Evolutionary conservation across 139 green algal species (phyloP), one percentile per base, ranked within the genome.

Genomic region (Astrephomene gubernaculifera): DNA sequence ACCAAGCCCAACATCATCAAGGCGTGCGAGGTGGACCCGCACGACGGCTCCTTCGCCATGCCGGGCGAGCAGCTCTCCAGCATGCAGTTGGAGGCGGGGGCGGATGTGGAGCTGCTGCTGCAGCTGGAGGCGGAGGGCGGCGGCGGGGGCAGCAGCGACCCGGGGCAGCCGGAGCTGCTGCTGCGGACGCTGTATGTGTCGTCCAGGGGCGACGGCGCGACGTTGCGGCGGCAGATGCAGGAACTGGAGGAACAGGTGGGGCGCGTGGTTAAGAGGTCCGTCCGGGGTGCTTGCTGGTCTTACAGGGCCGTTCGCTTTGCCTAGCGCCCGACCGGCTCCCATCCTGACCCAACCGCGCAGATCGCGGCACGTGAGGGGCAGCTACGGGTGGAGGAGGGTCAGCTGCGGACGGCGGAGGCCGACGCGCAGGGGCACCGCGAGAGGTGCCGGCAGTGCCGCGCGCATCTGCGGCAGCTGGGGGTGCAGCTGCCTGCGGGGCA

Each of bases 181-280:
- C 29, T 82, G 31, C 54, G 39, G 35, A 82, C 74, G 22, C 31
- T 82, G 36, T 82, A 82, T n/a, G 74, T 82, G 22, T 82, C 54
- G 22, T 9, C 4, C 6, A 0, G 54, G 54, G 54, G 54, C 49
- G 54, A 49, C 54, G 57, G 74, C 61, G 74, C 57, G 24, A 9
- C 39, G 53, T 57, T 82, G 53, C 25, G 57, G 54, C 22, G 0
- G 17, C 27, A 53, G 22, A 22, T 54, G 33, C 27, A 68, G 35
- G 21, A n/a, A 8, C 73, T 81, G 35, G 24, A 81, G 35, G 35
- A 7, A 27, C 35, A 81, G 73, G 73, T 81, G 73, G 19, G 57
- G 57, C 6, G 49, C 49, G 49, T 25, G 49, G 49, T 29, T 39
- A 12, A 71, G n/a, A 21, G 31, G n/a, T n/a, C n/a, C n/a, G n/a